phyloP scores from a whole-genome alignment of 768 basidiomycete genomes.

The Coprinopsis cinerea region DNA sequence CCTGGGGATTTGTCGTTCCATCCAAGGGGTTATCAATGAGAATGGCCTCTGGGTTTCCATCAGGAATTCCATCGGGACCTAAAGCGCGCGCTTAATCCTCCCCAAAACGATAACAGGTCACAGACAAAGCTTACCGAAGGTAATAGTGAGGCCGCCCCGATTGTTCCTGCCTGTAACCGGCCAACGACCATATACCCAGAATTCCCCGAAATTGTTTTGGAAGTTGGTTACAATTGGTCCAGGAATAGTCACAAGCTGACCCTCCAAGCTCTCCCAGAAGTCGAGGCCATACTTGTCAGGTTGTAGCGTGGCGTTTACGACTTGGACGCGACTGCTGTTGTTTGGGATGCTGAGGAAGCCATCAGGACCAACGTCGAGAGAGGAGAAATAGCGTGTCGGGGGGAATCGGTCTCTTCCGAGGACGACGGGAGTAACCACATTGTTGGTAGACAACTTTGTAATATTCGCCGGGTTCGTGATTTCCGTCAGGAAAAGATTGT shows the following conservation, averaged over 20 bases:
- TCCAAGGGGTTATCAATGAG: constrained; percentile 52
- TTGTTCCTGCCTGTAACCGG: constrained; percentile 47
- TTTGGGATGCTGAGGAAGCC: constrained; percentile 53
- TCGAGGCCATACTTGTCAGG: constrained; percentile 52
- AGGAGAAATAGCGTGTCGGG: constrained; percentile 41
- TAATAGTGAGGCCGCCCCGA: constrained; percentile 51
- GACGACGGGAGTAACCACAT: constrained; percentile 41
- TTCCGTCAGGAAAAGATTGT: constrained; percentile 47
- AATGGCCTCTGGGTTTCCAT: constrained; percentile 53
- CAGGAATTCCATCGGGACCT: constrained; percentile 47
- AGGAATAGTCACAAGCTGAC: constrained; percentile 48
- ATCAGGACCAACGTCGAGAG: constrained; percentile 47
- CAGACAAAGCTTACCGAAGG: constrained; percentile 30
- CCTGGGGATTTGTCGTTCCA: constrained; percentile 42
- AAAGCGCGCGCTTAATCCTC: neutral
- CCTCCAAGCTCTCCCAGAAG: constrained; percentile 61
- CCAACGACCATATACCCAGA: constrained; percentile 59
- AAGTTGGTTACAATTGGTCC: constrained; percentile 43
- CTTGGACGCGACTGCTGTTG: constrained; percentile 41
- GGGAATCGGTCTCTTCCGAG: constrained; percentile 49
- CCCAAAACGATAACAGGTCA: neutral
- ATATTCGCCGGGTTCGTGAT: constrained; percentile 40
- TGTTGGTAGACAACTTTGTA: constrained; percentile 36
- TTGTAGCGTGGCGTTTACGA: constrained; percentile 39
- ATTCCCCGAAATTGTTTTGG: constrained; percentile 46